Conservation (phyloP, 257 asterid genomes). For the Primulina tabacum region DNA sequence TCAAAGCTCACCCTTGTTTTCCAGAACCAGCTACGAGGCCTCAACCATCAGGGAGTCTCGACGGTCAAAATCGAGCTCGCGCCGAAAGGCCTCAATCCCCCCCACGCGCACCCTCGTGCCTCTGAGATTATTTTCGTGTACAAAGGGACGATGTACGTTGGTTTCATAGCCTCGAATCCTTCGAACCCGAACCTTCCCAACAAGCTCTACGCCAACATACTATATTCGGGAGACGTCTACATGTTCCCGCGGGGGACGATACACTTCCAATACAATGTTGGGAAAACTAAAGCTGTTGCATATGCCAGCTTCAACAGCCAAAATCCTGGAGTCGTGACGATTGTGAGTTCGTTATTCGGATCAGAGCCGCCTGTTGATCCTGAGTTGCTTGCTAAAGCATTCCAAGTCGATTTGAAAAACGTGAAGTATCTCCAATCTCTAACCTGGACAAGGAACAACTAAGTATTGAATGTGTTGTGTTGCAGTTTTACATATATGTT, state of each 20-base stretch:
- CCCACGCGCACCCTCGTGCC: conserved; percentile 26
- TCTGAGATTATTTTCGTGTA: conserved; percentile 7
- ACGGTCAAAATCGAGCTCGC: neutral
- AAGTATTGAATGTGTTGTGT: too few species aligned
- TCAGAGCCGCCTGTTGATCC: too few species aligned
- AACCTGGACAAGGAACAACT: too few species aligned
- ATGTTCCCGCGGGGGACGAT: conserved; percentile 19
- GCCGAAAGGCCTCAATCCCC: neutral
- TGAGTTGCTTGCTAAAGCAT: too few species aligned
- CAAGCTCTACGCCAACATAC: conserved; percentile 1
- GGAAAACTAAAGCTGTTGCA: neutral
- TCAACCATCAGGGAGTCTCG: neutral
- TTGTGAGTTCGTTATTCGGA: too few species aligned
- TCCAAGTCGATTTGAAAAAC: too few species aligned
- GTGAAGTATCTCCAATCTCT: too few species aligned
- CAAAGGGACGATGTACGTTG: conserved; percentile 11
- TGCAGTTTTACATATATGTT: too few species aligned
- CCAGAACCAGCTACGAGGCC: neutral
- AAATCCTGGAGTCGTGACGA: too few species aligned
- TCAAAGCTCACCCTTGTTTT: neutral
- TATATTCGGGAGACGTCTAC: neutral
- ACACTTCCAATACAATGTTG: conserved; percentile 23
- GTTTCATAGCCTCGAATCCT: conserved; percentile 19
- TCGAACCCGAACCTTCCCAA: conserved; percentile 1
- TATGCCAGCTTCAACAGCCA: too few species aligned